Percentiles rank a stretch among this genome's conserved stretches.
These are phyloP conservation scores for Echeveria elegans DNA, from an alignment of 164 flowering plant species.

Conservation along the genomic window DNA sequence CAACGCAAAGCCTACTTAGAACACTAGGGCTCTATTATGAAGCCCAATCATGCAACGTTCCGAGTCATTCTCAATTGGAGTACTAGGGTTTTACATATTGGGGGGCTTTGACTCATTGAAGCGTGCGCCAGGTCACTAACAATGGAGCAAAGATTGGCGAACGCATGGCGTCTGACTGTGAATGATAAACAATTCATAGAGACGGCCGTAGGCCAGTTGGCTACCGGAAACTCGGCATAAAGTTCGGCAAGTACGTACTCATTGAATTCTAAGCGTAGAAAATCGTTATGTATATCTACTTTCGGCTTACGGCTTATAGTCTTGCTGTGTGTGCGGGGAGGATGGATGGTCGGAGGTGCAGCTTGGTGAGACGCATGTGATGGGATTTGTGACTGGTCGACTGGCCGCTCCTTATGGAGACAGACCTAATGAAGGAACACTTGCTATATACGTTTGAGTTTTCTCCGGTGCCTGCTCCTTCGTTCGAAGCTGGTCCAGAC, in stretches of 20 bases:
- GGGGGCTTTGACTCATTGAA: not conserved
- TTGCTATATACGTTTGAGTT: constrained; percentile 79
- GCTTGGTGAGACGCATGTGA: constrained; percentile 88
- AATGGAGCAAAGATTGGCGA: constrained; percentile 84
- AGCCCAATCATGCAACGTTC: too few relatives aligned
- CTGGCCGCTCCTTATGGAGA: constrained; percentile 82
- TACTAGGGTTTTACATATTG: not conserved
- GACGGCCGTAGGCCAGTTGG: constrained; percentile 78
- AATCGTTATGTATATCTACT: too few relatives aligned
- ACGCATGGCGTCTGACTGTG: constrained; percentile 54
- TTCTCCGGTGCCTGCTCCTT: constrained; percentile 98
- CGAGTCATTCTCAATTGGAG: too few relatives aligned
- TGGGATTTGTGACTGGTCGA: constrained; percentile 78
- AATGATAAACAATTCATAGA: constrained; percentile 90
- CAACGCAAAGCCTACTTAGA: not conserved
- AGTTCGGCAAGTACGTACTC: constrained; percentile 60
- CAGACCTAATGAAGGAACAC: constrained; percentile 87
- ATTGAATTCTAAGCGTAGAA: too few relatives aligned
- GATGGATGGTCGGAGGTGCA: constrained; percentile 90
- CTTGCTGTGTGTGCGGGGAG: too few relatives aligned
- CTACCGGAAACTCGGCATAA: constrained; percentile 52
- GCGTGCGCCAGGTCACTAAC: not conserved
- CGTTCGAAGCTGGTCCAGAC: constrained; percentile 89
- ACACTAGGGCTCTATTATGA: not conserved
- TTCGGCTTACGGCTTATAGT: too few relatives aligned